These are phyloP conservation scores for Saccharomyces hybrid DNA, from an alignment of 1,139 yeast genomes.

Conservation along the genomic window DNA sequence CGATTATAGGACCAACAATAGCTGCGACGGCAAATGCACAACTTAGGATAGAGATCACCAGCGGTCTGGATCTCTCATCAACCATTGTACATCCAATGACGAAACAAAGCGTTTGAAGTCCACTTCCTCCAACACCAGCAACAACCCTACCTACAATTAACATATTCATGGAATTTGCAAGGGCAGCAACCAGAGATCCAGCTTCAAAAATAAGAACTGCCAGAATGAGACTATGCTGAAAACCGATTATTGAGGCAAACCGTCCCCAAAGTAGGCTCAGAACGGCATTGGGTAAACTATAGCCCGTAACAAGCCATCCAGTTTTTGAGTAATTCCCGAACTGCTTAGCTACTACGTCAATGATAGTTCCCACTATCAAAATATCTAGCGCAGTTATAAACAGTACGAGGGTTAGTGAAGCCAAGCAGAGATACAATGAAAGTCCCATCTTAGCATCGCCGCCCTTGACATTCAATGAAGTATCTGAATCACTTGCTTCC, in stretches of 20 bases:
- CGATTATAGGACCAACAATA: slow-evolving; percentile 60
- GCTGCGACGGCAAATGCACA: slow-evolving; percentile 49
- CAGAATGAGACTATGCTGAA: slow-evolving; percentile 44
- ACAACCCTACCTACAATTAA: slow-evolving; percentile 64
- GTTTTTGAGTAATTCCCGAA: slow-evolving; percentile 50
- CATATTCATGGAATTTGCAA: slow-evolving; percentile 50
- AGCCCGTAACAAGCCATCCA: slow-evolving; percentile 59
- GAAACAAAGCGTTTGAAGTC: slow-evolving; percentile 51
- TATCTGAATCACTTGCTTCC: neutral
- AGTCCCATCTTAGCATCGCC: neutral
- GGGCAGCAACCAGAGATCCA: slow-evolving; percentile 56
- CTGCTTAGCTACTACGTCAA: slow-evolving; percentile 47
- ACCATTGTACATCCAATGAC: slow-evolving; percentile 56
- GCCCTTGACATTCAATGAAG: neutral
- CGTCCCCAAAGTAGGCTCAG: slow-evolving; percentile 56
- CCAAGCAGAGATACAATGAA: slow-evolving; percentile 31
- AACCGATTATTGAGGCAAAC: slow-evolving; percentile 52
- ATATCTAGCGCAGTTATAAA: slow-evolving; percentile 62
- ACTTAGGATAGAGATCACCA: slow-evolving; percentile 44
- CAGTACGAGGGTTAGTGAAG: slow-evolving; percentile 43
- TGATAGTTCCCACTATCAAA: slow-evolving; percentile 54
- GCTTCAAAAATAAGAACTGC: slow-evolving; percentile 51
- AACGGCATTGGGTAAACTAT: slow-evolving; percentile 51
- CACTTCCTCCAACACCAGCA: slow-evolving; percentile 74
- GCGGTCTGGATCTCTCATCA: slow-evolving; percentile 49